Percentiles rank a stretch among this genome's conserved stretches.
Evolutionary conservation across 108 stramenopile genomes (phyloP).

Genomic region (Nannochloropsis salina): DNA sequence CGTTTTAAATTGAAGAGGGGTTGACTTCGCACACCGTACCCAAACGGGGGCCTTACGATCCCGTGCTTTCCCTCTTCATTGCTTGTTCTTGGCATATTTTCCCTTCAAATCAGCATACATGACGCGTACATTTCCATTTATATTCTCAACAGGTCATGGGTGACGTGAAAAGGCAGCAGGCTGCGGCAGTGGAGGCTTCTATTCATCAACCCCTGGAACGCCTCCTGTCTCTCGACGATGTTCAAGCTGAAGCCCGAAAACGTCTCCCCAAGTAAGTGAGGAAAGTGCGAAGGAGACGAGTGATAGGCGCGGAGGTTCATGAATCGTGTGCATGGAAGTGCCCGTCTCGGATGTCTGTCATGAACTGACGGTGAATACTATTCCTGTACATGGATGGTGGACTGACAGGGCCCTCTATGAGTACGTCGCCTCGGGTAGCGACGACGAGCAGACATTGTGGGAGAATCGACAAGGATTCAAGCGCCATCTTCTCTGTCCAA

Average conservation of each 20-base stretch:
- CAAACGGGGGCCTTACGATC: too few species aligned
- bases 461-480: constrained; percentile 46
- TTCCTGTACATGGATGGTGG: too few species aligned
- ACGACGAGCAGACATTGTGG: constrained; percentile 47
- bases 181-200: neutral
- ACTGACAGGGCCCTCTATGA: constrained; percentile 39
- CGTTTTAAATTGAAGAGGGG: too few species aligned
- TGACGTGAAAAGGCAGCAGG: neutral
- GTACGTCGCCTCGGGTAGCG: constrained; percentile 44
- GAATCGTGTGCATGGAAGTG: neutral
- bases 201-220: neutral
- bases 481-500: constrained; percentile 37
- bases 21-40: too few species aligned
- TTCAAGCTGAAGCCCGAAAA: neutral
- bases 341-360: too few species aligned
- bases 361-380: too few species aligned
- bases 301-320: neutral
- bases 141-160: neutral
- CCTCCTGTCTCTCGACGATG: neutral
- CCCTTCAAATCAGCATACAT: too few species aligned
- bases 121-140: too few species aligned
- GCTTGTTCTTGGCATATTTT: too few species aligned
- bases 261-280: neutral
- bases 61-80: too few species aligned
- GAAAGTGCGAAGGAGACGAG: neutral